Evolutionary conservation across 768 basidiomycete genomes (phyloP), one percentile per base, ranked within the genome.

Genomic region (Guyanaporus albipodus): DNA sequence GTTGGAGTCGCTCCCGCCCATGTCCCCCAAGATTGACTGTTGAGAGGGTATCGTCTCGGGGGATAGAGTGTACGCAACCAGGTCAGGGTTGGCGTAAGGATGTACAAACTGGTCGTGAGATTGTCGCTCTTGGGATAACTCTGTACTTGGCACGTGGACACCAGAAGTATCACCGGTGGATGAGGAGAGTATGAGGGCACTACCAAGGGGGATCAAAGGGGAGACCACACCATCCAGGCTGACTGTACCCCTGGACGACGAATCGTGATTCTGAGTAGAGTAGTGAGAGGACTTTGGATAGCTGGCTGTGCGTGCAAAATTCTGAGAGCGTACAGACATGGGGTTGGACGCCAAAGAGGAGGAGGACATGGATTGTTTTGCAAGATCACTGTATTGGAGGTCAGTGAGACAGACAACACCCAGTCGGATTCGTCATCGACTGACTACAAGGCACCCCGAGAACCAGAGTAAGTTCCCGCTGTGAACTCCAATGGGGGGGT

Each of bases 21-120:
- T 59, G 40, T 60, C 58, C 34, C 68, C 58, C 46, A 65, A 61
- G 44, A 56, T 48, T 40, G 68, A 44, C 11, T 63, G 62, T 26
- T 59, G 52, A 32, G 66, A 58, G 29, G 67, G 60, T 46, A 49
- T 38, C n/a, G 54, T 55, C 38, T 60, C 52, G 22, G 59, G 56
- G 44, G 56, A 55, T 38, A 69, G 69, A 36, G 70, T 55, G 44
- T 71, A 61, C 39, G 69, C 38, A 26, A 76, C 77, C 36, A 86
- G 69, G 51, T 88, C 83, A 8, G 87, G 87, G 56, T 90, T 88
- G 42, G 88, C 88, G 61, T 88, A 91, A 22, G 88, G 88, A 67
- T 91, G 88, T 31, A 76, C 58, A 46, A 70, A 73, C 15, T 69
- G 66, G 17, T 61, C 55, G 7, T 46, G 61, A 42, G 64, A 56